These are phyloP conservation scores for Coniferiporia weirii DNA, from an alignment of 1,284 basidiomycete species.

Conservation along the genomic window DNA sequence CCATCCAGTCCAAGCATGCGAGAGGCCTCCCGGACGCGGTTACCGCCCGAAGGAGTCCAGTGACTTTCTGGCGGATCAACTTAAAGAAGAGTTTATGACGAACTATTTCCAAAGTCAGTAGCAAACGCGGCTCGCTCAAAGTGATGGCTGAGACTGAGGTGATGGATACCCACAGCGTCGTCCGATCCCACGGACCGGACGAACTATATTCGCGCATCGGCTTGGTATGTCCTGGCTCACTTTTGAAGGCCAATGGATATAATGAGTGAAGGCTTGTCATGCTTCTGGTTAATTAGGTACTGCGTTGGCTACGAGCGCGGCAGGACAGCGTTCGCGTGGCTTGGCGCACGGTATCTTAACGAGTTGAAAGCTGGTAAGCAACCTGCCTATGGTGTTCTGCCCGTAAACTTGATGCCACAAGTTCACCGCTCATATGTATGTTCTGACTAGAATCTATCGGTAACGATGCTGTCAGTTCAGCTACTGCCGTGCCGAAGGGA, in stretches of 20 bases:
- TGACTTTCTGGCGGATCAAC: neutral
- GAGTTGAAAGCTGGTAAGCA: neutral
- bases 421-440: neutral
- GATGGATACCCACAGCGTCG: neutral
- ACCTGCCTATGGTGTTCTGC: neutral
- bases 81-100: neutral
- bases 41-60: neutral
- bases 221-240: neutral
- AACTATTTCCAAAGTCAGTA: neutral
- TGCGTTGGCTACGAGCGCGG: neutral
- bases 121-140: neutral
- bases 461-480: too few species aligned
- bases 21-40: neutral
- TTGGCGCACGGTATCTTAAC: neutral
- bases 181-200: neutral
- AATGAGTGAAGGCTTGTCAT: neutral
- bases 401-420: too few species aligned
- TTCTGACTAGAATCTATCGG: neutral
- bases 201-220: constrained; percentile 3
- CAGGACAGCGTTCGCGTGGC: constrained; percentile 3
- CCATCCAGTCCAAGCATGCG: neutral
- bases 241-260: neutral
- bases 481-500: too few species aligned
- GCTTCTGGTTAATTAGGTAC: neutral
- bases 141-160: neutral